Percentiles rank a stretch among this genome's conserved stretches.
These are phyloP conservation scores for Kodamaea jinghongensis DNA, from an alignment of 805 yeast genomes.

Conservation along the genomic window DNA sequence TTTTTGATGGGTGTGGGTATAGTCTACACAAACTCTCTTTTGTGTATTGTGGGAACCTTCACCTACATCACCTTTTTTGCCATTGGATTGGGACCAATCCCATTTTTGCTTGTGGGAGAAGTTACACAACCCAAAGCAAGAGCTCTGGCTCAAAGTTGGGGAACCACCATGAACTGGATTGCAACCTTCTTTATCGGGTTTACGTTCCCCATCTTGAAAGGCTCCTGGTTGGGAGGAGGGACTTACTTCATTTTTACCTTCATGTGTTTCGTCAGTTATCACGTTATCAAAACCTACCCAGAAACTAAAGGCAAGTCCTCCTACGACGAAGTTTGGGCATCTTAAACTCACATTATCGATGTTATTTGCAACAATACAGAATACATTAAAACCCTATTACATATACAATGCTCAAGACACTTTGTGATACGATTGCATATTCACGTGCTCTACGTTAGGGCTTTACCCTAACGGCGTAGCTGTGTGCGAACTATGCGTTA, in stretches of 20 bases:
- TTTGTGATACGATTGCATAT: no score
- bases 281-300: constrained; percentile 56
- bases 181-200: constrained; percentile 83
- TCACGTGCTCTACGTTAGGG: constrained; percentile 2
- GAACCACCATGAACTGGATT: constrained; percentile 87
- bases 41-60: constrained; percentile 65
- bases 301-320: constrained; percentile 69
- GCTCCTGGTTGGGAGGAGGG: constrained; percentile 62
- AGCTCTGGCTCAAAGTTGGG: constrained; percentile 89
- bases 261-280: constrained; percentile 49
- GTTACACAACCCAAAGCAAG: constrained; percentile 79
- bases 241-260: constrained; percentile 72
- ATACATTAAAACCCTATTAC: no score
- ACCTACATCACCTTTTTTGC: constrained; percentile 84
- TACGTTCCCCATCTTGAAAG: constrained; percentile 71
- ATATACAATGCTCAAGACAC: no score
- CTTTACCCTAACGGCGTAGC: not conserved
- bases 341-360: not conserved
- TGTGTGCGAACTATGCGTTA: no score
- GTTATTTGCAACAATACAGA: not conserved
- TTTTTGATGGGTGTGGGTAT: constrained; percentile 68
- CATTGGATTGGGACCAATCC: constrained; percentile 92
- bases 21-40: constrained; percentile 37
- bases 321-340: constrained; percentile 68
- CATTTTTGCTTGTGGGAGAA: constrained; percentile 84